These are phyloP conservation scores for Leccinum barrowsii DNA, from an alignment of 768 basidiomycete species.

Conservation along the genomic window DNA sequence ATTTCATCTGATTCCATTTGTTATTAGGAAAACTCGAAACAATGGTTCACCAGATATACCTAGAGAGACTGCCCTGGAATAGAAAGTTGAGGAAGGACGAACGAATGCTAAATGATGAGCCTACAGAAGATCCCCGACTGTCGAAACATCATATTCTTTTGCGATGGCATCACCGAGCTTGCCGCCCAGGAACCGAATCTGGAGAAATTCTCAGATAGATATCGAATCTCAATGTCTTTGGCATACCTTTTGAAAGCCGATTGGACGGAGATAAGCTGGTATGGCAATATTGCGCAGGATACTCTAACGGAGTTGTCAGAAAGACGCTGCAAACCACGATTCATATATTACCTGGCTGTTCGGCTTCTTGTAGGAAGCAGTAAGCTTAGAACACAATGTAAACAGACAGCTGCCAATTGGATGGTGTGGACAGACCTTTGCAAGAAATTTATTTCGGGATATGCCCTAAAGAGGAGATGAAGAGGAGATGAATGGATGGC, in stretches of 20 bases:
- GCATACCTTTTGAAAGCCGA: slow-evolving; percentile 82
- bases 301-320: slow-evolving; percentile 46
- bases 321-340: not conserved
- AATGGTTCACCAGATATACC: slow-evolving; percentile 36
- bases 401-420: not conserved
- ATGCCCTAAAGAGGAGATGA: slow-evolving; percentile 56
- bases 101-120: slow-evolving; percentile 26
- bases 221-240: not conserved
- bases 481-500: not conserved
- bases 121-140: slow-evolving; percentile 87
- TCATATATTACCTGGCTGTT: slow-evolving; percentile 63
- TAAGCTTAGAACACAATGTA: slow-evolving; percentile 47
- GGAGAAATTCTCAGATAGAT: slow-evolving; percentile 3
- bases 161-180: slow-evolving; percentile 89
- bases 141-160: slow-evolving; percentile 82
- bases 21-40: slow-evolving; percentile 3
- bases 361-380: slow-evolving; percentile 89
- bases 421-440: slow-evolving; percentile 59
- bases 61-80: slow-evolving; percentile 50
- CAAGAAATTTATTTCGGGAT: slow-evolving; percentile 89
- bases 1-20: slow-evolving; percentile 54
- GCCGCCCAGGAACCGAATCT: slow-evolving; percentile 95
- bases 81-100: slow-evolving; percentile 4
- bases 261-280: slow-evolving; percentile 75
- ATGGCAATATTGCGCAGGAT: slow-evolving; percentile 82